phyloP scores from a whole-genome alignment of 1,139 yeast genomes.

The Scheffersomyces quercinus region DNA sequence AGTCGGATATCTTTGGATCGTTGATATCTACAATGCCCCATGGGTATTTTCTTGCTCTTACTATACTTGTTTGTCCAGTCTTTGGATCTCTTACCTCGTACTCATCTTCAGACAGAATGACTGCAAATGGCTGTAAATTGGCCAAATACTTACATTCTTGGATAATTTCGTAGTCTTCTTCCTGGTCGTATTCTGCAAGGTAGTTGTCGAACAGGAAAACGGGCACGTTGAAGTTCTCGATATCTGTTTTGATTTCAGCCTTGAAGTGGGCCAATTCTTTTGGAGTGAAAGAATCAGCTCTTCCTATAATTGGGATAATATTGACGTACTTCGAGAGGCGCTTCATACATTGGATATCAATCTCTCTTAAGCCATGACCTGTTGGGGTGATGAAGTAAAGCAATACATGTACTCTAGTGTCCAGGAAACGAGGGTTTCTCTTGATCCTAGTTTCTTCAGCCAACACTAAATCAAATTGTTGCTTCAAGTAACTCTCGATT shows the following conservation, averaged over 20 bases:
- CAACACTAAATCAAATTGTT: slow-evolving; percentile 88
- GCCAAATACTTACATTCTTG: slow-evolving; percentile 81
- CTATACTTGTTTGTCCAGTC: slow-evolving; percentile 53
- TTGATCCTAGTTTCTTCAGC: slow-evolving; percentile 90
- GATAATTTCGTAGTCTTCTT: slow-evolving; percentile 70
- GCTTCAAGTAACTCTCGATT: slow-evolving; percentile 74
- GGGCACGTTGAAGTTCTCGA: slow-evolving; percentile 76
- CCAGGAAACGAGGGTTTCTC: slow-evolving; percentile 81
- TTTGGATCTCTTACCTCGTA: slow-evolving; percentile 51
- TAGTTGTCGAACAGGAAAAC: slow-evolving; percentile 69
- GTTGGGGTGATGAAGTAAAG: slow-evolving; percentile 73
- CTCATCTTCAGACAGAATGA: slow-evolving; percentile 69
- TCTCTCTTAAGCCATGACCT: slow-evolving; percentile 75
- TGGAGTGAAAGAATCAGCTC: slow-evolving; percentile 83
- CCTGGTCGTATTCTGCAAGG: slow-evolving; percentile 44
- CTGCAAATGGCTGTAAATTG: slow-evolving; percentile 80
- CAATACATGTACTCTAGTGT: slow-evolving; percentile 73
- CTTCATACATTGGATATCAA: slow-evolving; percentile 77
- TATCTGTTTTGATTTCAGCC: slow-evolving; percentile 62
- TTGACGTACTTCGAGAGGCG: slow-evolving; percentile 79
- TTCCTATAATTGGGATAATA: slow-evolving; percentile 82
- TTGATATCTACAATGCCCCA: slow-evolving; percentile 91
- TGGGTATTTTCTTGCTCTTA: slow-evolving; percentile 86
- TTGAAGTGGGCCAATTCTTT: slow-evolving; percentile 66
- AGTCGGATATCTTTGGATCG: slow-evolving; percentile 81